These are phyloP conservation scores for Abrus precatorius DNA, from an alignment of 306 rosid species.

Conservation along the genomic window DNA sequence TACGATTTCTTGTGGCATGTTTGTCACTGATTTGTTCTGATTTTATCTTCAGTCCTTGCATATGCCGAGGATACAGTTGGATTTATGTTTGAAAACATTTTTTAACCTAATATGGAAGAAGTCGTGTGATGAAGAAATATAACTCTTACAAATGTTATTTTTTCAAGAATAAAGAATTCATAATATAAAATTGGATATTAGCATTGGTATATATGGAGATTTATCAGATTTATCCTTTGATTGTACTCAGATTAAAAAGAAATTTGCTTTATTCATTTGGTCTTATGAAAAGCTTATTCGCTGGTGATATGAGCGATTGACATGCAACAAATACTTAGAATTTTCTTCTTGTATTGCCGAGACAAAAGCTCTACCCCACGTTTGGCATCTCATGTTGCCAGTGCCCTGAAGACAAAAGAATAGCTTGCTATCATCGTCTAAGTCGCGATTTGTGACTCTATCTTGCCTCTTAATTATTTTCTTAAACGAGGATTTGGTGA, in stretches of 20 bases:
- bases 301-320: neutral
- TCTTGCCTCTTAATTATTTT: conserved; percentile 47
- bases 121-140: too few species aligned
- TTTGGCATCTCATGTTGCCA: conserved; percentile 6
- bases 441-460: neutral
- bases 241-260: neutral
- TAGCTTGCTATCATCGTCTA: conserved; percentile 1
- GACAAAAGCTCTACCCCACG: conserved; percentile 13
- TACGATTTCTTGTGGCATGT: neutral
- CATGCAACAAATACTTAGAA: neutral
- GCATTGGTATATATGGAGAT: neutral
- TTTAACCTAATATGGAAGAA: too few species aligned
- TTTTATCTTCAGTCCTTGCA: neutral
- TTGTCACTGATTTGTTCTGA: conserved; percentile 12
- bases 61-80: neutral
- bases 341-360: neutral
- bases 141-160: too few species aligned
- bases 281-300: too few species aligned
- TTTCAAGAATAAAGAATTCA: too few species aligned
- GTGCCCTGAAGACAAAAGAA: neutral
- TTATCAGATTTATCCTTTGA: neutral
- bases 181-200: too few species aligned
- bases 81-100: neutral
- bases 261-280: neutral
- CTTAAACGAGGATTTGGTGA: conserved; percentile 52